Conservation (phyloP, 2,329 filamentous ascomycete species). For the Aspergillus nomiae region DNA sequence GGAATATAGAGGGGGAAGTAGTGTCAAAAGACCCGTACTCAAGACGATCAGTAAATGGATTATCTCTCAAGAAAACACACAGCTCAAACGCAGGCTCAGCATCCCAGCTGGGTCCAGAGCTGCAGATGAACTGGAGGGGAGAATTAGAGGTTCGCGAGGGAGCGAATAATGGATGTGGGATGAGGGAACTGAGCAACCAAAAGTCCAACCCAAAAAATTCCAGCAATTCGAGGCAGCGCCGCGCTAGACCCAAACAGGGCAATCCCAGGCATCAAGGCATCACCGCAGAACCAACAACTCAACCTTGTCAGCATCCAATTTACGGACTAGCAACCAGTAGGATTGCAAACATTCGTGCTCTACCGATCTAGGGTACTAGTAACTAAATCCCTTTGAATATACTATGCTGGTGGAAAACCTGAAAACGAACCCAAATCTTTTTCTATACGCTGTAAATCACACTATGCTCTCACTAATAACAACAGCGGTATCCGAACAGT, state of each 20-base stretch:
- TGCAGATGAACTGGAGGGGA: slow-evolving; percentile 14
- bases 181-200: slow-evolving; percentile 11
- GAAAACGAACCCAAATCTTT: background rate
- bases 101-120: slow-evolving; percentile 25
- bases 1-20: slow-evolving; percentile 8
- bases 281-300: background rate
- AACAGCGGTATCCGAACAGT: slow-evolving; percentile 30
- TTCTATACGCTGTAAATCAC: slow-evolving; percentile 2
- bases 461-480: slow-evolving; percentile 19
- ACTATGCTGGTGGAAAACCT: background rate
- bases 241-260: slow-evolving; percentile 22
- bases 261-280: slow-evolving; percentile 14
- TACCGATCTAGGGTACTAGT: background rate
- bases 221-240: slow-evolving; percentile 13
- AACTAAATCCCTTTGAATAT: background rate
- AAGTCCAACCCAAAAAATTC: slow-evolving; percentile 14
- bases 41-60: slow-evolving; percentile 3
- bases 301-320: background rate
- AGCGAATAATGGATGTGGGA: slow-evolving; percentile 9
- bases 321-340: background rate
- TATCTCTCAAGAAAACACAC: slow-evolving; percentile 13
- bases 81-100: slow-evolving; percentile 26
- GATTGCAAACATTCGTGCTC: background rate
- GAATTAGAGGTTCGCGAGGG: background rate
- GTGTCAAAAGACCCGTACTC: background rate